Evolutionary conservation across 169 alveolate genomes (phyloP).

Genomic region (Plasmodium gaboni): DNA sequence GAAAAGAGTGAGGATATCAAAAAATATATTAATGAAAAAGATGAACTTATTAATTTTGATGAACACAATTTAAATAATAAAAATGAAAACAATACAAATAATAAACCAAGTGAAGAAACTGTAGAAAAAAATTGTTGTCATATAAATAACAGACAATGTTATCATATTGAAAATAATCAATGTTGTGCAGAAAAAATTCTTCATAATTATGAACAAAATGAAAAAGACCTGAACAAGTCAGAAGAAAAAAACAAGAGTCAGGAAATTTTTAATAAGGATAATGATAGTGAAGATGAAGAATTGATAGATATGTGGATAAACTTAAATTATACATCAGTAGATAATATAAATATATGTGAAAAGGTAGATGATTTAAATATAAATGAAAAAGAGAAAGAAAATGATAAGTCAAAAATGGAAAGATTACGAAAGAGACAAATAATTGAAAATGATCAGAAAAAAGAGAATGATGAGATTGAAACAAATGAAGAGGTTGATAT

Average conservation of each 20-base stretch:
- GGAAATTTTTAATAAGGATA: neutral
- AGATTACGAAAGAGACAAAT: too few relatives aligned
- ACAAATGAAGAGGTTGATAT: too few relatives aligned
- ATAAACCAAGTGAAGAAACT: neutral
- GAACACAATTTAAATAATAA: too few relatives aligned
- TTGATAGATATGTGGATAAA: conserved; percentile 13
- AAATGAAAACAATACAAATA: neutral
- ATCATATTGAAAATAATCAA: neutral
- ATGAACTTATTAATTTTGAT: too few relatives aligned
- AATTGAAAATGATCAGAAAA: too few relatives aligned
- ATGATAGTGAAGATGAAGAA: neutral
- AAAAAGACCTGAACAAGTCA: neutral
- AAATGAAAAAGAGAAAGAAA: conserved; percentile 1
- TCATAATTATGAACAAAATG: neutral
- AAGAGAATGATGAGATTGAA: too few relatives aligned
- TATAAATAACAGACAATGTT: neutral
- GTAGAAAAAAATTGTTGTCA: neutral
- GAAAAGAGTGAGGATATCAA: neutral
- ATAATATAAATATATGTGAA: conserved; percentile 6
- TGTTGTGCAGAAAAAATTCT: neutral
- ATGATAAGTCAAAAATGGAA: too few relatives aligned
- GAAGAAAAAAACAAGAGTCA: neutral
- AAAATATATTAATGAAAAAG: neutral
- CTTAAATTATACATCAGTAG: conserved; percentile 11
- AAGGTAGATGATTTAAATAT: conserved; percentile 3